A percentile compares a stretch with the other conserved stretches of the same genome.
phyloP scores from a whole-genome alignment of 257 asterid genomes.

The Nicotiana knightiana region DNA sequence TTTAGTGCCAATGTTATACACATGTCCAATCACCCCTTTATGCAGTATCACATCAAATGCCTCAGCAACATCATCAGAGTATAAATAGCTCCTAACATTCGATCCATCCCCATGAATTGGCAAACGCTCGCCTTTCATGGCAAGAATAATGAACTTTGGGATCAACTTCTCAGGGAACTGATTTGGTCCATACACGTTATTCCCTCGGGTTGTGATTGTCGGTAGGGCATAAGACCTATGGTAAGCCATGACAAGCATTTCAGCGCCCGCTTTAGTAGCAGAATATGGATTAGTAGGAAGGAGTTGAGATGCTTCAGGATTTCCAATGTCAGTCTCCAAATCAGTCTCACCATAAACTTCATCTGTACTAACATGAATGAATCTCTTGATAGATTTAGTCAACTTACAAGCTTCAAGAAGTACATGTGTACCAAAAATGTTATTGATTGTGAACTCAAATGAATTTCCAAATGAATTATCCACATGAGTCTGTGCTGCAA shows the following conservation, averaged over 20 bases:
- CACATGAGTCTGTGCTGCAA: constrained; percentile 19
- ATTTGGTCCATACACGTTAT: constrained; percentile 18
- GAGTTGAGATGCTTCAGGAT: constrained; percentile 17
- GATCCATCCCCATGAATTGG: constrained; percentile 16
- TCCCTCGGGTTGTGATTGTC: constrained; percentile 11
- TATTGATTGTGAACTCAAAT: constrained; percentile 8
- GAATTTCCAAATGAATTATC: constrained; percentile 18
- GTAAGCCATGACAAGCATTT: constrained; percentile 20
- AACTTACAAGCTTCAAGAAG: constrained; percentile 19
- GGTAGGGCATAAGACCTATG: constrained; percentile 8
- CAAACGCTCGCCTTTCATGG: constrained; percentile 10
- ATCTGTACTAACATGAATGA: constrained; percentile 13
- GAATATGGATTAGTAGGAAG: constrained; percentile 17
- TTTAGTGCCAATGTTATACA: constrained; percentile 15
- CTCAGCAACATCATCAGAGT: constrained; percentile 16
- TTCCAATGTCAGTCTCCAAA: constrained; percentile 5
- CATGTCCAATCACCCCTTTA: constrained; percentile 13
- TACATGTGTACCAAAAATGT: constrained; percentile 17
- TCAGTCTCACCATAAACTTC: constrained; percentile 12
- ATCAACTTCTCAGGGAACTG: constrained; percentile 19
- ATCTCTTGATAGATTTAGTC: not conserved
- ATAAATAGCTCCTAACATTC: constrained; percentile 10
- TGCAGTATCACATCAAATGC: constrained; percentile 13
- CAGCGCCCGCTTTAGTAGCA: not conserved
- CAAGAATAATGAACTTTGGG: constrained; percentile 14